phyloP scores from a whole-genome alignment of 129 eudicot species.

The Tanacetum coccineum region DNA sequence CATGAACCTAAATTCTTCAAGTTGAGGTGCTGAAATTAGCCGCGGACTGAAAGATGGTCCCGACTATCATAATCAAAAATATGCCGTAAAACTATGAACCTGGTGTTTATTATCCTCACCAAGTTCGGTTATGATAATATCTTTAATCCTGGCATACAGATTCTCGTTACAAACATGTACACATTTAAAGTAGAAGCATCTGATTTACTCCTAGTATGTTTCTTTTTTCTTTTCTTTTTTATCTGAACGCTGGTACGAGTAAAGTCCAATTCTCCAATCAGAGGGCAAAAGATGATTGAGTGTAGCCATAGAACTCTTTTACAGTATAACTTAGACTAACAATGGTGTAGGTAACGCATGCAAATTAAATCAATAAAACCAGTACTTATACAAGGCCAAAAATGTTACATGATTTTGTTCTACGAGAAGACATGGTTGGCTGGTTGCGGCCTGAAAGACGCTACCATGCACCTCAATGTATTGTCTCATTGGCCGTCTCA shows the following conservation, averaged over 20 bases:
- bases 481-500: neutral
- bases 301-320: constrained; percentile 7
- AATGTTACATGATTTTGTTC: neutral
- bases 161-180: neutral
- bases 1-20: constrained; percentile 7
- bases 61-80: neutral
- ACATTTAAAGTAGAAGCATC: neutral
- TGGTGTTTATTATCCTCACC: neutral
- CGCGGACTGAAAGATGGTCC: too few relatives aligned
- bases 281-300: neutral
- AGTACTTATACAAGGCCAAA: too few relatives aligned
- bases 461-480: too few relatives aligned
- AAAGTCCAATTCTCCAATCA: neutral
- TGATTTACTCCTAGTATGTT: neutral
- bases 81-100: too few relatives aligned
- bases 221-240: neutral
- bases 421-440: neutral
- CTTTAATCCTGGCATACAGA: neutral
- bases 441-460: neutral
- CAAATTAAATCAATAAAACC: neutral
- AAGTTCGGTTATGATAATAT: neutral
- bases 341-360: neutral
- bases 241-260: neutral
- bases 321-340: neutral
- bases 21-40: constrained; percentile 1